Conservation (phyloP, 495 filamentous ascomycete genomes). For the Annulohypoxylon moriforme region DNA sequence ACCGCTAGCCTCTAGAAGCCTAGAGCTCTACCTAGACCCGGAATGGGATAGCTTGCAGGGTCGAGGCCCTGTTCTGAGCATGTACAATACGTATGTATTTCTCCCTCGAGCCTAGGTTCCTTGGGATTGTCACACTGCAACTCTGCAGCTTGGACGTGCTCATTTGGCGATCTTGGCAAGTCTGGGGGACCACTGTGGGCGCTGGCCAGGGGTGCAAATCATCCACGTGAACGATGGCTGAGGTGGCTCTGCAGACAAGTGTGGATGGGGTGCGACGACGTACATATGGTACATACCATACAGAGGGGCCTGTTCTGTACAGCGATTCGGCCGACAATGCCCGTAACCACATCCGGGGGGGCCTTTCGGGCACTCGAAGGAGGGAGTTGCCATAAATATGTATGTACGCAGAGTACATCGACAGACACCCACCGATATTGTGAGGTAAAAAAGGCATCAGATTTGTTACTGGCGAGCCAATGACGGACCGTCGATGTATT, state of each 20-base stretch:
- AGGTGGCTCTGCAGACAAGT: constrained; percentile 44
- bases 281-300: constrained; percentile 17
- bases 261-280: constrained; percentile 35
- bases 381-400: constrained; percentile 22
- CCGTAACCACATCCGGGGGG: constrained; percentile 23
- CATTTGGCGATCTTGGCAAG: constrained; percentile 43
- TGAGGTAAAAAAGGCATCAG: constrained; percentile 14
- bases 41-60: constrained; percentile 35
- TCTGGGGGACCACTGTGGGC: constrained; percentile 42
- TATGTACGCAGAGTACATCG: constrained; percentile 6
- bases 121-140: constrained; percentile 43
- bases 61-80: constrained; percentile 38
- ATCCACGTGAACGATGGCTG: constrained; percentile 45
- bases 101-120: constrained; percentile 20
- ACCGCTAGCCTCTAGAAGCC: constrained; percentile 24
- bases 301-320: constrained; percentile 25
- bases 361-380: constrained; percentile 3
- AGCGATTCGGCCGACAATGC: constrained; percentile 37
- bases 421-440: constrained; percentile 35
- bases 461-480: constrained; percentile 20
- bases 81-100: constrained; percentile 8
- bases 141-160: constrained; percentile 44
- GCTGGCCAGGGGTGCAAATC: constrained; percentile 25
- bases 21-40: constrained; percentile 24
- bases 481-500: constrained; percentile 17